Base-by-base conservation (phyloP, 1,284 basidiomycete species). In the Ustilago curta region DNA sequence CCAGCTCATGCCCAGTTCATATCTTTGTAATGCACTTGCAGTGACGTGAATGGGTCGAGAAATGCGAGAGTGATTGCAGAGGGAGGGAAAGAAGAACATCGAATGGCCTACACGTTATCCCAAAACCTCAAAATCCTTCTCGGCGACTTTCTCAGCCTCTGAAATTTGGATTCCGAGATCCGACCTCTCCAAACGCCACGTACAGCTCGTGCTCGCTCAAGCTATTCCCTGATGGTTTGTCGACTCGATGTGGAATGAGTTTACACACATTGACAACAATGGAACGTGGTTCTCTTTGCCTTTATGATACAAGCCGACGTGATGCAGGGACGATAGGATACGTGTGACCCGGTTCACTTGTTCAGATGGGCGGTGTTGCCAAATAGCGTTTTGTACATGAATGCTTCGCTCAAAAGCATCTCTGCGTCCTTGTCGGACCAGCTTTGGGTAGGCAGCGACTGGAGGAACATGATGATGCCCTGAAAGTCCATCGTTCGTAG, bases 391-490 rank as follows among this genome's bases (percentile, higher is more conserved):
- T 84, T 84, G 74, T 84, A 83, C 56, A 98, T 93, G 82, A 97
- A 99, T 8, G 97, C 96, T 86, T 98, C 94, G 80, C 93, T 94
- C 47, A 99, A 89, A 18, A 99, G 89, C 86, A 98, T 89, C 84
- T 97, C 95, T 48, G 97, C 92, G 84, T 99, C 95, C 81, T 95
- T 91, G 85, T 99, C 96, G 6, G 90, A 90, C 96, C 97, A 99
- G 55, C 90, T 89, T 81, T 96, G 93, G 2, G 96, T 99, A 9
- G 97, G 96, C 5, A 97, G 88, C 4, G 93, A 93, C 86, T 99
- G 96, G 3, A 99, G 88, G 87, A 97, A 99, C 92, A 99, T 98
- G 86, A 99, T 99, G 85, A 98, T 97, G 54, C 94, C 94, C 93
- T 84, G 83, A 45, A 84, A 84, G 45, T 84, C 83, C 83, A 84